A percentile compares a stretch with the other conserved stretches of the same genome.
These are phyloP conservation scores for Tephrocybe sp. DNA, from an alignment of 768 basidiomycete species.

Conservation along the genomic window DNA sequence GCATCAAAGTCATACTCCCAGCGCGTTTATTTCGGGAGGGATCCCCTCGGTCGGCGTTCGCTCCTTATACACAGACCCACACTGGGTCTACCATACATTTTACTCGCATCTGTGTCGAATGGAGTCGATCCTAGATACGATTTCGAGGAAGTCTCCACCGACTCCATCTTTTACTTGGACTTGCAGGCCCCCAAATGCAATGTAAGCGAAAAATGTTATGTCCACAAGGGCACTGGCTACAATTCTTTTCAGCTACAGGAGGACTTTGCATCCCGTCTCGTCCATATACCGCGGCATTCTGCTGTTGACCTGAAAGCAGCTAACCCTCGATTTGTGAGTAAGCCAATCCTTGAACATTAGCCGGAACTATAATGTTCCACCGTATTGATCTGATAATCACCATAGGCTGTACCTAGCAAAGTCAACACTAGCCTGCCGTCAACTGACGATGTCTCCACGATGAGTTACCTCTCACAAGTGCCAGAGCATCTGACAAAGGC, in stretches of 20 bases:
- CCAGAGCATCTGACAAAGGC: slow-evolving; percentile 42
- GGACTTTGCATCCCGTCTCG: slow-evolving; percentile 14
- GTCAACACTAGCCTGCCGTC: slow-evolving; percentile 56
- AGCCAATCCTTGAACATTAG: no score
- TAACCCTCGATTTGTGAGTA: slow-evolving; percentile 30
- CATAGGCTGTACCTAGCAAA: slow-evolving; percentile 41
- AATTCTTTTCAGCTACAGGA: slow-evolving; percentile 1
- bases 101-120: slow-evolving; percentile 66
- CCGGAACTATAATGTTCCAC: background rate
- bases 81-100: slow-evolving; percentile 44
- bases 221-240: background rate
- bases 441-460: slow-evolving; percentile 35
- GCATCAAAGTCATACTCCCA: slow-evolving; percentile 37
- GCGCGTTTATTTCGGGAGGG: slow-evolving; percentile 71
- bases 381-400: background rate
- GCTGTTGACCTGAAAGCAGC: background rate
- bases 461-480: slow-evolving; percentile 38
- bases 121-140: slow-evolving; percentile 45
- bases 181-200: slow-evolving; percentile 25
- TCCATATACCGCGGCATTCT: slow-evolving; percentile 15
- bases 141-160: slow-evolving; percentile 64
- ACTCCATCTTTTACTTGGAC: slow-evolving; percentile 57
- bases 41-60: slow-evolving; percentile 87
- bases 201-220: background rate
- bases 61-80: slow-evolving; percentile 69